phyloP scores from a whole-genome alignment of 108 stramenopile species.

The Nitzschia sp. region DNA sequence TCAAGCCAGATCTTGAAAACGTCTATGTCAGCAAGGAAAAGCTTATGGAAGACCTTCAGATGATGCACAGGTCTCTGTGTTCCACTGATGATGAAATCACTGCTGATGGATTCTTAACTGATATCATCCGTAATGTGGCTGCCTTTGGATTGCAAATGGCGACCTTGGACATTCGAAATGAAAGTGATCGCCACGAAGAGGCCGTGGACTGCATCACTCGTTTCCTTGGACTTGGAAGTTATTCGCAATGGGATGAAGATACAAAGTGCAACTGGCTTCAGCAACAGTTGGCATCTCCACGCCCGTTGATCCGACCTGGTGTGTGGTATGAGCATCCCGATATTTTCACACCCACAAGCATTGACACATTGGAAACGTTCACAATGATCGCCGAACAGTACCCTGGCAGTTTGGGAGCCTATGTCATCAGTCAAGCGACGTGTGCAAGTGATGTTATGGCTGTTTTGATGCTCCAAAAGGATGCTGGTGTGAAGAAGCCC shows the following conservation, averaged over 20 bases:
- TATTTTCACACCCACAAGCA: constrained; percentile 63
- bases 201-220: constrained; percentile 92
- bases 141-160: constrained; percentile 93
- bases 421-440: constrained; percentile 95
- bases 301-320: constrained; percentile 86
- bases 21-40: constrained; percentile 69
- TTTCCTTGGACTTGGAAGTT: constrained; percentile 91
- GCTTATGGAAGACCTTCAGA: constrained; percentile 77
- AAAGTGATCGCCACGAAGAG: constrained; percentile 90
- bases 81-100: constrained; percentile 77
- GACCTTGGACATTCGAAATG: constrained; percentile 94
- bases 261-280: constrained; percentile 90
- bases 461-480: constrained; percentile 89
- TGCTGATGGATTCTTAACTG: constrained; percentile 86
- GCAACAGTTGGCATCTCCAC: constrained; percentile 77
- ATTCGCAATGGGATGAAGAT: constrained; percentile 88
- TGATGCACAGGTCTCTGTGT: constrained; percentile 79
- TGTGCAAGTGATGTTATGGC: constrained; percentile 92
- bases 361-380: constrained; percentile 81
- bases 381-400: constrained; percentile 84
- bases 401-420: constrained; percentile 89
- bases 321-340: constrained; percentile 65
- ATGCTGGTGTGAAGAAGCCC: constrained; percentile 91
- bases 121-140: constrained; percentile 86
- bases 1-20: constrained; percentile 32